Conservation (phyloP, 106 monocot genomes). For the Allium fistulosum region DNA sequence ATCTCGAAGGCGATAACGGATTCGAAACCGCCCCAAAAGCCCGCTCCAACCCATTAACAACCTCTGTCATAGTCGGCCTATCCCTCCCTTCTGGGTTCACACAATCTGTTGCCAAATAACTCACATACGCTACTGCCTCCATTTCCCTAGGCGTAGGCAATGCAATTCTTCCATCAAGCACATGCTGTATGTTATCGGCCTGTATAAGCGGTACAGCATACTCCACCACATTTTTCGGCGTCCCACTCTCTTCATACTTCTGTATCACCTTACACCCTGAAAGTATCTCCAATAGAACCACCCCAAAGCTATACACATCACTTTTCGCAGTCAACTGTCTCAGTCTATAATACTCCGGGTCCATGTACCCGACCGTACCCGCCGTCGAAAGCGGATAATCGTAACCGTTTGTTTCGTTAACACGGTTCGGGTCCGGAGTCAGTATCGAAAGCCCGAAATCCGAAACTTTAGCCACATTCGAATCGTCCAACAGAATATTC, state of each 20-base stretch:
- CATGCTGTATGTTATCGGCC: slow-evolving; percentile 29
- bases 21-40: slow-evolving; percentile 22
- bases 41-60: slow-evolving; percentile 47
- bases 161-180: slow-evolving; percentile 53
- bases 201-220: slow-evolving; percentile 58
- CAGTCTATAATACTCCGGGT: slow-evolving; percentile 57
- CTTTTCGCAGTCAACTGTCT: slow-evolving; percentile 46
- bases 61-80: slow-evolving; percentile 67
- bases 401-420: not conserved
- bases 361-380: slow-evolving; percentile 53
- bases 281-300: slow-evolving; percentile 24
- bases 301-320: slow-evolving; percentile 61
- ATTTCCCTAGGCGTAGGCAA: slow-evolving; percentile 53
- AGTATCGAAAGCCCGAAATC: slow-evolving; percentile 79
- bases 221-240: slow-evolving; percentile 73
- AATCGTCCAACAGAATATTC: slow-evolving; percentile 72
- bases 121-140: slow-evolving; percentile 58
- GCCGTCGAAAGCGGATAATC: slow-evolving; percentile 9
- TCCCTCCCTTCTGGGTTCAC: slow-evolving; percentile 48
- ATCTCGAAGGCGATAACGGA: not conserved
- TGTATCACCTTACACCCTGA: slow-evolving; percentile 58
- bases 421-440: not conserved
- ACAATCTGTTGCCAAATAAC: slow-evolving; percentile 64
- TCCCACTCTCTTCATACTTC: slow-evolving; percentile 27
- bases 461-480: slow-evolving; percentile 72